These are phyloP conservation scores for Rhododendron kiyosumense DNA, from an alignment of 148 eudicot genomes.

Conservation along the genomic window DNA sequence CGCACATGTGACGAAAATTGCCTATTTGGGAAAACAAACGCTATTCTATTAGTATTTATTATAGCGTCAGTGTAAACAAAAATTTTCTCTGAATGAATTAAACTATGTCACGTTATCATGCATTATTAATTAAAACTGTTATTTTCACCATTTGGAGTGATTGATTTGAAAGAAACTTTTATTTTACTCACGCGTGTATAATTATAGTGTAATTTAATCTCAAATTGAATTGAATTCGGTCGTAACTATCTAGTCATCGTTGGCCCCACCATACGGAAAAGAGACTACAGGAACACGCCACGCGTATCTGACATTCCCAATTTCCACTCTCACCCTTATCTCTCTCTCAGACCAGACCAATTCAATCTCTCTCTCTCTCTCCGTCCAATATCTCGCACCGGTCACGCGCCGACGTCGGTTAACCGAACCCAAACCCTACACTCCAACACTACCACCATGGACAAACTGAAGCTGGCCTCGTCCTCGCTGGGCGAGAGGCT, in stretches of 20 bases:
- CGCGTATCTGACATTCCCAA: conserved; percentile 1
- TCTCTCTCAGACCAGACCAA: neutral
- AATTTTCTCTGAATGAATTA: too few relatives aligned
- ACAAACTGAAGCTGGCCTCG: conserved; percentile 56
- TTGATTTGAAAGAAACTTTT: too few relatives aligned
- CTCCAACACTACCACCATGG: conserved; percentile 14
- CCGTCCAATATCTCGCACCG: neutral
- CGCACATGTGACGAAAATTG: too few relatives aligned
- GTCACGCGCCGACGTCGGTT: neutral
- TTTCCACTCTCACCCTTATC: neutral
- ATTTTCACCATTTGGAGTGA: too few relatives aligned
- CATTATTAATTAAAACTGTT: too few relatives aligned
- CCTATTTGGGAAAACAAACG: too few relatives aligned
- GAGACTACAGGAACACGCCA: neutral
- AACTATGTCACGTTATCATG: too few relatives aligned
- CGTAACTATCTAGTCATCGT: neutral
- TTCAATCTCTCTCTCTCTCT: neutral
- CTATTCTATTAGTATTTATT: too few relatives aligned
- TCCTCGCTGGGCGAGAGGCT: conserved; percentile 64
- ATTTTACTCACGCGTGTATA: too few relatives aligned
- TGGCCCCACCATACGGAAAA: neutral
- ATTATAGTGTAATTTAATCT: too few relatives aligned
- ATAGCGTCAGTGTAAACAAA: too few relatives aligned
- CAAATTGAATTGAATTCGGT: too few relatives aligned
- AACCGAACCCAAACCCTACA: neutral